Evolutionary conservation across 2,329 filamentous ascomycete genomes (phyloP), one percentile per base, ranked within the genome.

Genomic region (Pseudomassariella vexata): DNA sequence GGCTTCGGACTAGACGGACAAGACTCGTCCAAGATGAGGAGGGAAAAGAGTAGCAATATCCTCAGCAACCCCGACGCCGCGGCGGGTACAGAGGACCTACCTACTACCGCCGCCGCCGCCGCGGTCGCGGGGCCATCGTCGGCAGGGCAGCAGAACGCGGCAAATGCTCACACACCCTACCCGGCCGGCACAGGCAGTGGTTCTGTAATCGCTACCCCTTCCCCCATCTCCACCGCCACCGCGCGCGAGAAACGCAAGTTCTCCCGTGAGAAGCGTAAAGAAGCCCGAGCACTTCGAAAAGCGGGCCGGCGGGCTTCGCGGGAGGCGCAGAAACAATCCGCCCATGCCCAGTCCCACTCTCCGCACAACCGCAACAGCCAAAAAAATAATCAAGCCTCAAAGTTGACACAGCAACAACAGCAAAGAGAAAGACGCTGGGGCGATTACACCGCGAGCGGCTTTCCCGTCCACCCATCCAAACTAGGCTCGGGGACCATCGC

Each of bases 381-480:
- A 19, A 47, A 45, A 34, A 42, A 37, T 19, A 47, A 46, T 19
- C 23, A 24, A 12, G 17, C 21, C 7, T 9, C 19, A 15, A 12
- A 10, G 20, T 6, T 12, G 19, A 8, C 6, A n/a, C 9, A 8
- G 24, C 6, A 19, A 17, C 15, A 5, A 36, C 9, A 14, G 11
- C 18, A 6, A 24, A 26, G 17, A 25, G 21, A 23, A 29, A 11
- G 17, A 33, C 11, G 11, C 15, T 49, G 49, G 39, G 43, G 39
- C 30, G 47, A 45, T 28, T 52, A 52, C 39, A 53, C 53, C n/a
- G 46, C 38, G 16, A 55, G 52, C 12, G 53, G 53, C n/a, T 56
- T 56, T 33, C 46, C 49, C 26, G 42, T 56, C 3, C 46, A 48
- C 28, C 45, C 53, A 28, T 36, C 46, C 19, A 40, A 41, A n/a